Evolutionary conservation across 257 asterid genomes (phyloP).

Genomic region (Fraxinus anomala): DNA sequence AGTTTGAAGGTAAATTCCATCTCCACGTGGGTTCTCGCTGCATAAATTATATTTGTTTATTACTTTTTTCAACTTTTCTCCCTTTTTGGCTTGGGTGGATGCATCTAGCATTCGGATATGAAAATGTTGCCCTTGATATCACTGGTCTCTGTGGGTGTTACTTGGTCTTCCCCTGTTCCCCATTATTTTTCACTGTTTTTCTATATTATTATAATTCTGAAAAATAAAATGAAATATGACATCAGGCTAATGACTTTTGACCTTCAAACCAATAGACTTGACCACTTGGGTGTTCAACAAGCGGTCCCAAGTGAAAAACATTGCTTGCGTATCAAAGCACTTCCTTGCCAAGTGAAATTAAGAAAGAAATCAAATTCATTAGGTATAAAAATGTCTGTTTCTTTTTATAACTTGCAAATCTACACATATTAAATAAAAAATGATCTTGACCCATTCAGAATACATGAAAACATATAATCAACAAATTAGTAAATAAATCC

Average conservation of each 20-base stretch:
- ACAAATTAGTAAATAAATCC: not conserved
- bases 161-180: not conserved
- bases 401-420: not conserved
- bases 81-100: not conserved
- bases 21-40: not conserved
- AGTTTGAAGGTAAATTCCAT: not conserved
- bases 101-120: not conserved
- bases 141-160: not conserved
- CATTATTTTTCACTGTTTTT: not conserved
- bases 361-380: not conserved
- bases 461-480: not conserved
- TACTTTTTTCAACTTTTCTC: not conserved
- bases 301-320: not conserved
- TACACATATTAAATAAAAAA: not conserved
- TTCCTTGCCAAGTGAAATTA: not conserved
- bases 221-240: not conserved
- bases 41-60: not conserved
- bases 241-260: not conserved
- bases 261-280: not conserved
- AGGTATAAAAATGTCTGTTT: not conserved
- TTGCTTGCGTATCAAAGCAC: not conserved
- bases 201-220: not conserved
- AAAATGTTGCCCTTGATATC: not conserved
- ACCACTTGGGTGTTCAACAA: not conserved
- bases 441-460: not conserved